Evolutionary conservation across 2,329 filamentous ascomycete species (phyloP), one percentile per base, ranked within the genome.

Genomic region (Bretziella fagacearum): DNA sequence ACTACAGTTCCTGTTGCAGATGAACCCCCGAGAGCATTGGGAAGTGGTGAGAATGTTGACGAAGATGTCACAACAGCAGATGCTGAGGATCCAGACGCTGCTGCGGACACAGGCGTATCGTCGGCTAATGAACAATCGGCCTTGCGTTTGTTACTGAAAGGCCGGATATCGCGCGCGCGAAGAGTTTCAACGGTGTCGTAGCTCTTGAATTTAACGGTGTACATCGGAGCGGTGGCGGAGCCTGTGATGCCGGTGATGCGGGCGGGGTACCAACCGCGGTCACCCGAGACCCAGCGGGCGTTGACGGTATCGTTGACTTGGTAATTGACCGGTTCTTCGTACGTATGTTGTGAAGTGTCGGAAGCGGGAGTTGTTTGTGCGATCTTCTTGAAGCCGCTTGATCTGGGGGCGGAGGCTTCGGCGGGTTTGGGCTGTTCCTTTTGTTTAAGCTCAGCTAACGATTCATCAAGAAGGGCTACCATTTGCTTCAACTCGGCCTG

Each of bases 201-300:
- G 57, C 77, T 84, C 65, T 93, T 89, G 70, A 96, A 98, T 55
- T 83, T 91, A 62, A 98, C 87, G 41, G 84, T 81, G 61, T 95
- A 98, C 53, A 95, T 84, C 29, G 87, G 89, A 45, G 84, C 83
- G 36, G 78, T 82, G n/a, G 81, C 79, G 6, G 86, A 94, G 50
- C 91, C 91, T 18, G 89, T 95, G 56, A 95, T 87, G 45, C 83
- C 87, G 44, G 85, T 89, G 62, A 98, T 93, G 57, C 84, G 80
- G 35, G 87, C 91, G 39, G 85, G 81, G 65, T 96, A 96, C 65
- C 87, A 95, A 20, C 74, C 74, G 58, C 83, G 85, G 63, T 98
- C 91, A 47, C 85, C 86, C 7, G 84, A 82, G 40, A 81, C 67
- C 84, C 87, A 98, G 63, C 89, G 87, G 40, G 89, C 91, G 62